phyloP scores from a whole-genome alignment of 345 rosid species.

The Eucalyptus erythrocorys region DNA sequence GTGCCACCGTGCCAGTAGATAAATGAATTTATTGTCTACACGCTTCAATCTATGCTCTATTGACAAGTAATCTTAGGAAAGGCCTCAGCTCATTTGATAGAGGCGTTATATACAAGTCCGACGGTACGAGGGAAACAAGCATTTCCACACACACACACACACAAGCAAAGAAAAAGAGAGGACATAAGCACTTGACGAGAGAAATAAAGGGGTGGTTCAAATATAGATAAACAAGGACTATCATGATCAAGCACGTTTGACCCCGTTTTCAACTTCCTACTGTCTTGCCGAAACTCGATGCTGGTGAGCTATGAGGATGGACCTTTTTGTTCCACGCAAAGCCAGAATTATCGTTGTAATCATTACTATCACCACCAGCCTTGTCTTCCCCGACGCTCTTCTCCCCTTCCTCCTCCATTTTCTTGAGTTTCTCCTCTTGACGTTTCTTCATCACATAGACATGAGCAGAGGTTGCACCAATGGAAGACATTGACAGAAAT shows the following conservation, averaged over 20 bases:
- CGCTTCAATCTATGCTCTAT: neutral
- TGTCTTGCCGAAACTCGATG: neutral
- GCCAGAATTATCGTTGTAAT: neutral
- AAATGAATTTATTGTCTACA: neutral
- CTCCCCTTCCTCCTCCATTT: neutral
- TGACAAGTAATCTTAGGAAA: neutral
- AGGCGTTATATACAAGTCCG: neutral
- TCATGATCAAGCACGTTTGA: neutral
- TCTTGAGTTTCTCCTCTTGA: constrained; percentile 15
- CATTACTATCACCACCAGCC: neutral
- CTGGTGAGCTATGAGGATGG: neutral
- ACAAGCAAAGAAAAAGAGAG: neutral
- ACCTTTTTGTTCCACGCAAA: neutral
- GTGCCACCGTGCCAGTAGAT: neutral
- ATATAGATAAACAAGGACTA: neutral
- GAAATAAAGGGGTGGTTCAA: neutral
- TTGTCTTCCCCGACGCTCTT: neutral
- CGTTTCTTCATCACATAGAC: constrained; percentile 18
- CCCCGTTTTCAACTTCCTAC: neutral
- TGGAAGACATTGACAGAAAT: constrained; percentile 2
- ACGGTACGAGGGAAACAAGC: neutral
- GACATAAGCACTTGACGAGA: neutral
- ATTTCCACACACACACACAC: neutral
- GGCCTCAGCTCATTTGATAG: neutral
- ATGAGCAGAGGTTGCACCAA: constrained; percentile 12